Percentiles rank a stretch among this genome's conserved stretches.
Conservation (phyloP, 306 rosid species). For the Pyrus communis region DNA sequence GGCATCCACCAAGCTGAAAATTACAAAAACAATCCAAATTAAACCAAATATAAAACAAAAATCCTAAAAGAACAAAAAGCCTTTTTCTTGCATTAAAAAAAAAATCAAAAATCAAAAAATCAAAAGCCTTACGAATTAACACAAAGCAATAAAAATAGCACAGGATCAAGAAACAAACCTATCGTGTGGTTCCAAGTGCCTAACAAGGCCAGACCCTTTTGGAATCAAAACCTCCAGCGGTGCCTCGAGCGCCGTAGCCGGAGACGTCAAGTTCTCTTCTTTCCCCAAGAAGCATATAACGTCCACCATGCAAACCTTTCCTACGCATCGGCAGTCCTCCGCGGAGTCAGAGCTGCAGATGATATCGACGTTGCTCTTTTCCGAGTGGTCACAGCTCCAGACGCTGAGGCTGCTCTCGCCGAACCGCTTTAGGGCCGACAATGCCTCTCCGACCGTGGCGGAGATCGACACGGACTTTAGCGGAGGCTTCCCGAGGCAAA, state of each 20-base stretch:
- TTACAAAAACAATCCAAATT: not conserved
- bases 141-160: too few species aligned
- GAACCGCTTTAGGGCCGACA: constrained; percentile 36
- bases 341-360: not conserved
- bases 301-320: constrained; percentile 58
- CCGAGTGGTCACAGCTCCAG: constrained; percentile 64
- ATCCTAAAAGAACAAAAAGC: too few species aligned
- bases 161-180: constrained; percentile 22
- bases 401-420: constrained; percentile 48
- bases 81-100: too few species aligned
- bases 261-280: constrained; percentile 35
- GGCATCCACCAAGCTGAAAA: constrained; percentile 52
- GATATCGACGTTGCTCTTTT: not conserved
- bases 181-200: constrained; percentile 57
- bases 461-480: constrained; percentile 41
- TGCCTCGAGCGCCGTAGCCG: constrained; percentile 49
- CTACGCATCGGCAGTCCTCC: constrained; percentile 48
- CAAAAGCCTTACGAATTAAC: too few species aligned
- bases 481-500: constrained; percentile 85
- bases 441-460: constrained; percentile 60
- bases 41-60: too few species aligned
- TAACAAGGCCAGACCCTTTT: constrained; percentile 18
- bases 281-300: constrained; percentile 49
- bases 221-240: constrained; percentile 38
- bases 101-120: too few species aligned